phyloP scores from a whole-genome alignment of 306 rosid genomes.

The Senna siamea region DNA sequence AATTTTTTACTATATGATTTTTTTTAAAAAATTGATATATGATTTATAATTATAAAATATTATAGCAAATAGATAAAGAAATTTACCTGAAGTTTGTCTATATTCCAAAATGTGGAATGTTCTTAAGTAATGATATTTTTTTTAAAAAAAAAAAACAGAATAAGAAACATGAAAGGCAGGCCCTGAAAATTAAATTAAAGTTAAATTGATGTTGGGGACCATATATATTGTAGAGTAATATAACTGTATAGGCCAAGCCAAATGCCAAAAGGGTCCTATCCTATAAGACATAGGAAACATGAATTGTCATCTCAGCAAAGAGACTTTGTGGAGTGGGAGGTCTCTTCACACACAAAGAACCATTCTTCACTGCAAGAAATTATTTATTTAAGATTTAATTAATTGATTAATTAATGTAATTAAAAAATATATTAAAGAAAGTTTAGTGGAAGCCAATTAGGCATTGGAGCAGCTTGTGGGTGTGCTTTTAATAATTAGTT shows the following conservation, averaged over 20 bases:
- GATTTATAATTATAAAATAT: too few species aligned
- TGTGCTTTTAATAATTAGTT: background rate
- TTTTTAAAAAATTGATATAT: too few species aligned
- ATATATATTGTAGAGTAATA: background rate
- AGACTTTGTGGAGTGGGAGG: background rate
- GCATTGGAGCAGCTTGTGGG: constrained; percentile 6
- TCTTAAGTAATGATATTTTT: background rate
- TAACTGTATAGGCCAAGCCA: background rate
- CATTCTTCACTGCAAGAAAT: constrained; percentile 9
- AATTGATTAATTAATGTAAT: background rate
- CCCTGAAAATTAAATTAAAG: background rate
- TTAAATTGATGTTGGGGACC: background rate
- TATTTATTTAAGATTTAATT: constrained; percentile 8
- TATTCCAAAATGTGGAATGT: background rate
- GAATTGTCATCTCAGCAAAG: constrained; percentile 7
- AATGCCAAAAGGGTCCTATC: background rate
- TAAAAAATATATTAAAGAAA: background rate
- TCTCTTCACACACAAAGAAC: background rate
- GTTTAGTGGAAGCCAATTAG: constrained; percentile 9
- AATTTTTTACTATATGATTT: too few species aligned
- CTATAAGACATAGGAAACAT: constrained; percentile 23
- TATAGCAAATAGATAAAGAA: too few species aligned
- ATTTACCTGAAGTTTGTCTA: too few species aligned
- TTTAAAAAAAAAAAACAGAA: background rate
- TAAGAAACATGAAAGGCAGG: background rate